Evolutionary conservation across 371 early-diverging fungal species (phyloP).

Genomic region (Rhizopus arrhizus): DNA sequence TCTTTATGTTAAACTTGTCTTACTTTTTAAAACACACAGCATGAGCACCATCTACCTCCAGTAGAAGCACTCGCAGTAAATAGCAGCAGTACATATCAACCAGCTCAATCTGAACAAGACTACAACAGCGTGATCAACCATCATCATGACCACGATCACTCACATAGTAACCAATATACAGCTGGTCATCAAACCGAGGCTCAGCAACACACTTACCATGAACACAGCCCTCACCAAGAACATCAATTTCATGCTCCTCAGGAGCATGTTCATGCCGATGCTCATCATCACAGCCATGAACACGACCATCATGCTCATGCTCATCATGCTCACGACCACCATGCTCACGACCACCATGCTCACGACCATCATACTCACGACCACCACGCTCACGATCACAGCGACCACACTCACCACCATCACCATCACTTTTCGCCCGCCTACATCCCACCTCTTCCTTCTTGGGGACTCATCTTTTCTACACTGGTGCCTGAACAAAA

Average conservation of each 20-base stretch:
- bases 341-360: constrained; percentile 23
- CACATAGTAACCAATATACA: constrained; percentile 9
- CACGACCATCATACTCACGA: constrained; percentile 21
- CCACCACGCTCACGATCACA: constrained; percentile 24
- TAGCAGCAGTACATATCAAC: background rate
- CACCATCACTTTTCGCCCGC: constrained; percentile 44
- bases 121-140: background rate
- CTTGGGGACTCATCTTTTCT: constrained; percentile 50
- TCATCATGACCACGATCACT: constrained; percentile 3
- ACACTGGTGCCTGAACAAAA: constrained; percentile 57
- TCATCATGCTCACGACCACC: constrained; percentile 10
- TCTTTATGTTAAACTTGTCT: background rate
- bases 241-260: constrained; percentile 21
- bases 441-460: constrained; percentile 40
- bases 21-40: background rate
- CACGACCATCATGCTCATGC: constrained; percentile 22
- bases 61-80: background rate
- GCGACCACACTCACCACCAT: constrained; percentile 24
- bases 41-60: background rate
- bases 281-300: constrained; percentile 28
- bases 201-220: constrained; percentile 13
- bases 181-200: constrained; percentile 4
- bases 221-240: constrained; percentile 11
- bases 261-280: constrained; percentile 23
- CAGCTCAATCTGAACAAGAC: constrained; percentile 5